phyloP scores from a whole-genome alignment of 495 filamentous ascomycete species.

The Trichoderma virens region DNA sequence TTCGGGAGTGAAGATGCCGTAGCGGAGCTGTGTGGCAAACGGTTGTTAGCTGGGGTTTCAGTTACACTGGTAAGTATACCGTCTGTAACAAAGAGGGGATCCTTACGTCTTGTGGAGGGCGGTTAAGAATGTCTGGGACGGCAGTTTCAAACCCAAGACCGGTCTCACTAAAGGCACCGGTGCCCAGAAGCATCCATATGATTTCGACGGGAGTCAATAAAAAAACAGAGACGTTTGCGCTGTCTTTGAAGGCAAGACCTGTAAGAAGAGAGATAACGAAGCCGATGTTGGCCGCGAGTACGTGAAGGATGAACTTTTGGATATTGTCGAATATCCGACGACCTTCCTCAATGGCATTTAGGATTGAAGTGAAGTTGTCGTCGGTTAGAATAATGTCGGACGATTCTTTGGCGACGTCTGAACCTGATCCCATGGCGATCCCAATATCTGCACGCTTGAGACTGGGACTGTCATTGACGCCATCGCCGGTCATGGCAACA shows the following conservation, averaged over 20 bases:
- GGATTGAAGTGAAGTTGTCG: conserved; percentile 32
- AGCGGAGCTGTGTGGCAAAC: background rate
- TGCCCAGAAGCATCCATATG: conserved; percentile 68
- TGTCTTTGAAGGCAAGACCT: conserved; percentile 61
- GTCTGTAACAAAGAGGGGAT: background rate
- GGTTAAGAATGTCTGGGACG: conserved; percentile 55
- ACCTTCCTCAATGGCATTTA: conserved; percentile 59
- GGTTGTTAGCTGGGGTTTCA: too few relatives aligned
- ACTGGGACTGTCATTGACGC: conserved; percentile 63
- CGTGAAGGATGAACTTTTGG: conserved; percentile 66
- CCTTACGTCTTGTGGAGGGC: conserved; percentile 55
- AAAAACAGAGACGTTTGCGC: conserved; percentile 52
- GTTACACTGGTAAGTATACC: too few relatives aligned
- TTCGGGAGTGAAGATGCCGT: conserved; percentile 59
- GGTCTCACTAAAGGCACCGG: conserved; percentile 59
- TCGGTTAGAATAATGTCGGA: conserved; percentile 11
- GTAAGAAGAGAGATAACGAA: conserved; percentile 60
- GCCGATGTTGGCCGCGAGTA: conserved; percentile 62
- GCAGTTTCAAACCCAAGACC: conserved; percentile 62
- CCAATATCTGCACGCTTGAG: conserved; percentile 59
- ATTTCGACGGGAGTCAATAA: conserved; percentile 62
- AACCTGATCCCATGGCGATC: conserved; percentile 48
- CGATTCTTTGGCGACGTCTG: conserved; percentile 11
- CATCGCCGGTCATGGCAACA: conserved; percentile 55
- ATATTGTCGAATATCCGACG: conserved; percentile 68